Evolutionary conservation across 2,329 filamentous ascomycete species (phyloP).

Genomic region (Dothideomycetes sp.): DNA sequence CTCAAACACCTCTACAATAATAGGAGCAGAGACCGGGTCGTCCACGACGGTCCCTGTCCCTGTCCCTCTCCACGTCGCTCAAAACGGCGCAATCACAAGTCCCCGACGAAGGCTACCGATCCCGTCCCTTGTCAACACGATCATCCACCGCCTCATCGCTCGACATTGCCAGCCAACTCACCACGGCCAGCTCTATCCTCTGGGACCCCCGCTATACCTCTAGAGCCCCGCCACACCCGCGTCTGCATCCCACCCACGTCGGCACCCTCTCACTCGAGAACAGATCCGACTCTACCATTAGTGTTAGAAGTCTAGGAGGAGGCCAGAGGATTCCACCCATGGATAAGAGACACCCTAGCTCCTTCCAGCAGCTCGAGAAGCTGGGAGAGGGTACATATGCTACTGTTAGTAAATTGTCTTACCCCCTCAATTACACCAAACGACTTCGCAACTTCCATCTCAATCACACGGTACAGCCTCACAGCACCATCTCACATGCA

Average conservation of each 20-base stretch:
- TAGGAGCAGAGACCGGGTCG: neutral
- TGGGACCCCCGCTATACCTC: slow-evolving; percentile 37
- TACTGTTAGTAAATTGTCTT: slow-evolving; percentile 64
- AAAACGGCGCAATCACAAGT: slow-evolving; percentile 11
- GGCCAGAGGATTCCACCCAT: slow-evolving; percentile 42
- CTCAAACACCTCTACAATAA: neutral
- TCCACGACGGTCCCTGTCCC: slow-evolving; percentile 6
- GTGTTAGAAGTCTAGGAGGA: slow-evolving; percentile 35
- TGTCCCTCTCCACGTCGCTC: slow-evolving; percentile 2
- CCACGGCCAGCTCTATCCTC: slow-evolving; percentile 37
- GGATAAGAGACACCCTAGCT: slow-evolving; percentile 92
- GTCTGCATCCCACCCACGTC: slow-evolving; percentile 36
- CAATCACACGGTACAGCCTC: too few relatives aligned
- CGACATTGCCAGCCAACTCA: slow-evolving; percentile 34
- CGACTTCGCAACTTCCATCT: too few relatives aligned
- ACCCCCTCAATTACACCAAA: too few relatives aligned
- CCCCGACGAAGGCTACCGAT: slow-evolving; percentile 5
- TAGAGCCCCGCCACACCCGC: slow-evolving; percentile 32
- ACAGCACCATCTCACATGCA: neutral
- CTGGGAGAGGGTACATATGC: slow-evolving; percentile 97
- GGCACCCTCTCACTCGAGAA: slow-evolving; percentile 34
- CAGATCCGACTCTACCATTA: slow-evolving; percentile 41
- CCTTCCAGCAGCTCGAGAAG: slow-evolving; percentile 98
- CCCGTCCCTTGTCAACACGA: slow-evolving; percentile 11
- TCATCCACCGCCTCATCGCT: slow-evolving; percentile 18